phyloP scores from a whole-genome alignment of 805 yeast species.

The Ogataea trehaloabstinens region DNA sequence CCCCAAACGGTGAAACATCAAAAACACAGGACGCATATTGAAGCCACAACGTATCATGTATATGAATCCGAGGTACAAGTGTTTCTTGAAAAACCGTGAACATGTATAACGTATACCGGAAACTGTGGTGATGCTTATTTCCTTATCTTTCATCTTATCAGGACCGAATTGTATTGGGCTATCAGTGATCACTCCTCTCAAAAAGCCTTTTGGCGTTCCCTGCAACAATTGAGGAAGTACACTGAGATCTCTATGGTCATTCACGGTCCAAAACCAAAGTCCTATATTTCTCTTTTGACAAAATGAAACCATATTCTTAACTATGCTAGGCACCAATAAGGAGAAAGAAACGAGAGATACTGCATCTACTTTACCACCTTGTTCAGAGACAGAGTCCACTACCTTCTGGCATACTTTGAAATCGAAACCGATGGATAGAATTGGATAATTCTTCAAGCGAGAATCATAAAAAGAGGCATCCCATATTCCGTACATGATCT shows the following conservation, averaged over 20 bases:
- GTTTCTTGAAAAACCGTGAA: background rate
- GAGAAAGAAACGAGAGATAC: slow-evolving; percentile 25
- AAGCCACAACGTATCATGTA: background rate
- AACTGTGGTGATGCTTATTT: background rate
- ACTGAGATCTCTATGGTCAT: slow-evolving; percentile 22
- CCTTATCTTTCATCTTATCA: background rate
- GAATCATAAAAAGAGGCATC: slow-evolving; percentile 26
- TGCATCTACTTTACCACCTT: slow-evolving; percentile 19
- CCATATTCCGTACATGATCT: slow-evolving; percentile 39
- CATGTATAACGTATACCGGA: background rate
- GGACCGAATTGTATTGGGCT: slow-evolving; percentile 11
- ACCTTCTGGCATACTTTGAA: slow-evolving; percentile 20
- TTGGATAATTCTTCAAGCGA: slow-evolving; percentile 25
- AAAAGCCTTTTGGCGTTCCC: slow-evolving; percentile 4
- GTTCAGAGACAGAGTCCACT: slow-evolving; percentile 17
- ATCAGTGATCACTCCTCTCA: slow-evolving; percentile 21
- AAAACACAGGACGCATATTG: background rate
- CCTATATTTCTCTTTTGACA: slow-evolving; percentile 19
- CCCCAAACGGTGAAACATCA: background rate
- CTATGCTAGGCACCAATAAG: slow-evolving; percentile 20
- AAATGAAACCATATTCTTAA: slow-evolving; percentile 15
- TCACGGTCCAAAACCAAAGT: slow-evolving; percentile 39
- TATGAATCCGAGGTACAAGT: background rate
- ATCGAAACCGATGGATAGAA: slow-evolving; percentile 32
- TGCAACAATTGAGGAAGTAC: slow-evolving; percentile 23